Conservation (phyloP, 2,329 filamentous ascomycete species). For the Stachybotrys echinatus region DNA sequence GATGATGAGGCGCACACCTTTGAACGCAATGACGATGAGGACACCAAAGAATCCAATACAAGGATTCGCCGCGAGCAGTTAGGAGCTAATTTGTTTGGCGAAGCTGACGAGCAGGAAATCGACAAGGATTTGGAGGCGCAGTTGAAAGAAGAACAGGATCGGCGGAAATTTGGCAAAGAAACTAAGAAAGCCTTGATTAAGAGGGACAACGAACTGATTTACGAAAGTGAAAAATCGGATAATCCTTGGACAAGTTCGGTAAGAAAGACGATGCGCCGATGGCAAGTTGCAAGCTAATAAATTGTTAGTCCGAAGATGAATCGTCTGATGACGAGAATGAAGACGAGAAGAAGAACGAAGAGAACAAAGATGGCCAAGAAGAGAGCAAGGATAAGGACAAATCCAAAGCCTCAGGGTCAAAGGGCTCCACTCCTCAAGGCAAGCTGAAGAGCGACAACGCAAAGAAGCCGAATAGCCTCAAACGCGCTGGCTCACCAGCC, state of each 20-base stretch:
- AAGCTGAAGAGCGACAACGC: constrained; percentile 34
- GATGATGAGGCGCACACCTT: constrained; percentile 76
- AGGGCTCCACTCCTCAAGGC: constrained; percentile 41
- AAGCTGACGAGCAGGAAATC: constrained; percentile 63
- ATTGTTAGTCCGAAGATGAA: constrained; percentile 41
- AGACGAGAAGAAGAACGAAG: constrained; percentile 38
- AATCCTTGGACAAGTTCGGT: constrained; percentile 36
- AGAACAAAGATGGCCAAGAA: constrained; percentile 50
- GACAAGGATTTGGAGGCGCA: constrained; percentile 70
- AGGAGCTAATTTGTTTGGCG: constrained; percentile 78
- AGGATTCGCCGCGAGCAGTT: constrained; percentile 75
- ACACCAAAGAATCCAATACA: constrained; percentile 65
- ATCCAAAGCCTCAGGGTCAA: constrained; percentile 57
- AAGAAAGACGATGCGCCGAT: constrained; percentile 7
- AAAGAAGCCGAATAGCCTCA: constrained; percentile 61
- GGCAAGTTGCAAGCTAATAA: constrained; percentile 12
- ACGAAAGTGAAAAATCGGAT: constrained; percentile 62
- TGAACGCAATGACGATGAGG: constrained; percentile 77
- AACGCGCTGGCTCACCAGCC: constrained; percentile 81
- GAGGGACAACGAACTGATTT: constrained; percentile 81
- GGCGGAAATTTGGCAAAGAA: constrained; percentile 68
- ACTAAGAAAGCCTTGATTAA: constrained; percentile 77
- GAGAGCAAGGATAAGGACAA: constrained; percentile 44
- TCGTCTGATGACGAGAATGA: constrained; percentile 31
- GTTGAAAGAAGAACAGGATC: constrained; percentile 61